Base-by-base conservation (phyloP, 768 basidiomycete genomes). In the Daedalea quercina region DNA sequence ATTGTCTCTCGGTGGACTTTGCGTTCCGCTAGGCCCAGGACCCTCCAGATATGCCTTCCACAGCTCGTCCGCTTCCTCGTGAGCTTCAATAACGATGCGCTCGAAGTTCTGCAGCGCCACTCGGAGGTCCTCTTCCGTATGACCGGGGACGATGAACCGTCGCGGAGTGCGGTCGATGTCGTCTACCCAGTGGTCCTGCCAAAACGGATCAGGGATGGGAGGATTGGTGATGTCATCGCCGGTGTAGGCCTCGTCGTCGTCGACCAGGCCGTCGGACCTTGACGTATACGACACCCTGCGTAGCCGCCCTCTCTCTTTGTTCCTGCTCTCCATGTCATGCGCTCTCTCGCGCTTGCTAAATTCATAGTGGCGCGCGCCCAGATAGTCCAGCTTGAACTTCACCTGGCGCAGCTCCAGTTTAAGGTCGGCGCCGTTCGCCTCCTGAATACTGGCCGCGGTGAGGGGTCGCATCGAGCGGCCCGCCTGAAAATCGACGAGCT, bases 321-420 rank as follows among this genome's bases (percentile, higher is more conserved):
- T 72, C 44, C 61, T 61, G 19, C 60, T 60, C 17, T 57, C 59
- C n/a, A 65, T 62, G n/a, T 58, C 63, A 33, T 63, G 50, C 42
- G 65, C 66, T 12, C 64, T 63, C 15, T 65, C 60, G 1, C 63
- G 64, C 52, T 68, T 75, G 46, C 63, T 63, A 3, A 59, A 54
- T 56, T 76, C 76, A 43, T 54, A 65, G 50, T 62, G 56, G 19
- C 70, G 66, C 1, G 74, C 71, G 23, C 63, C 69, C 41, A 66
- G 57, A 49, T 69, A 73, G 60, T 82, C 71, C n/a, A 85, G 71
- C 56, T 77, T 71, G 64, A 73, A 80, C 59, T 72, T 75, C 55
- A 84, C 76, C 51, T 76, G 75, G 49, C 81, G 72, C 72, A 80
- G 77, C 55, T 84, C 84, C 53, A 72, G 37, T 15, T 61, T 64